These are phyloP conservation scores for Jackrogersella multiformis DNA, from an alignment of 495 filamentous ascomycete genomes.

Conservation along the genomic window DNA sequence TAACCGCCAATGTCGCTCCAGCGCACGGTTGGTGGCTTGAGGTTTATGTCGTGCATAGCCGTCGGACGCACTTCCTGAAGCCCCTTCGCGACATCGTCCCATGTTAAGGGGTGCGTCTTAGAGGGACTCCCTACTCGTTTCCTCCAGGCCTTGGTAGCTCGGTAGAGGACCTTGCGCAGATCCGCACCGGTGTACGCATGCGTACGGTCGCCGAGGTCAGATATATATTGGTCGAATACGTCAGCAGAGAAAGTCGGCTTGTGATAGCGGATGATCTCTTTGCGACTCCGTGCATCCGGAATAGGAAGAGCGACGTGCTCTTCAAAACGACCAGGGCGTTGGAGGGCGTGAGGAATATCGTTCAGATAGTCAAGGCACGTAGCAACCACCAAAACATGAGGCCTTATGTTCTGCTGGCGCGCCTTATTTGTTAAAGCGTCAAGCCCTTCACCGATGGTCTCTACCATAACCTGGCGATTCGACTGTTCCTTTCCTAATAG, in stretches of 20 bases:
- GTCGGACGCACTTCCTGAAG: conserved; percentile 70
- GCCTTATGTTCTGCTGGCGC: conserved; percentile 46
- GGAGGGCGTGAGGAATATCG: conserved; percentile 77
- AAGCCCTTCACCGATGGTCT: conserved; percentile 61
- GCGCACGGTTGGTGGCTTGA: conserved; percentile 84
- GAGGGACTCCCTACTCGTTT: conserved; percentile 34
- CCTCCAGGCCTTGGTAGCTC: conserved; percentile 49
- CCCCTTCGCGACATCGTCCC: conserved; percentile 56
- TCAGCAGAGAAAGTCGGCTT: conserved; percentile 49
- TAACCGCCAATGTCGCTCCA: conserved; percentile 95
- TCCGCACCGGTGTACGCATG: conserved; percentile 65
- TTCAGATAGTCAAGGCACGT: conserved; percentile 76
- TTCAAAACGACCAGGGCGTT: conserved; percentile 71
- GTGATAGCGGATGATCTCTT: conserved; percentile 73
- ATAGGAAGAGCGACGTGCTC: conserved; percentile 82
- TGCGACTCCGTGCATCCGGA: conserved; percentile 75
- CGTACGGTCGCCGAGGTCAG: conserved; percentile 58
- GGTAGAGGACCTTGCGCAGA: conserved; percentile 54
- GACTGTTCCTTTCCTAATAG: conserved; percentile 72
- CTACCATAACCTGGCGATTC: conserved; percentile 57
- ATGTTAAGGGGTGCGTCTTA: conserved; percentile 38
- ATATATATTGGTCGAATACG: conserved; percentile 50
- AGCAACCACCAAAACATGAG: conserved; percentile 70
- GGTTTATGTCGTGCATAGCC: conserved; percentile 88
- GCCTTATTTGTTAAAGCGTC: conserved; percentile 57